Evolutionary conservation across 2,329 filamentous ascomycete genomes (phyloP).

Genomic region (Thelonectria olida): DNA sequence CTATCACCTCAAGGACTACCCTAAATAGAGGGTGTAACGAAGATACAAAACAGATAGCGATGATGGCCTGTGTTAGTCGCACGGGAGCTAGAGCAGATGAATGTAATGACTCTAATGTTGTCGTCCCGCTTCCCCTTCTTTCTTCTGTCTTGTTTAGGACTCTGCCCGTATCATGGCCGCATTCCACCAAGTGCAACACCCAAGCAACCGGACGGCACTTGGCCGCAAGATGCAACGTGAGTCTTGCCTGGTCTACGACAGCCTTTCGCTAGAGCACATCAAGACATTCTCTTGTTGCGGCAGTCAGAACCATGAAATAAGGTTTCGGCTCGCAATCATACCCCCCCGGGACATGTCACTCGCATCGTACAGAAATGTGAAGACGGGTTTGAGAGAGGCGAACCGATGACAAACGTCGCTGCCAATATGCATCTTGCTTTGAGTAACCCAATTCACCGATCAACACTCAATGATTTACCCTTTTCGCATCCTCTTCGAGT

Average conservation of each 20-base stretch:
- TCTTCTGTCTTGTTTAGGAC: too few relatives aligned
- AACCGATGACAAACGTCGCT: too few relatives aligned
- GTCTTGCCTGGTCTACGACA: not conserved
- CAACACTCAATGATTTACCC: too few relatives aligned
- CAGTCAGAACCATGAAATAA: not conserved
- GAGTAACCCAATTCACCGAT: too few relatives aligned
- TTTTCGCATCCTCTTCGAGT: too few relatives aligned
- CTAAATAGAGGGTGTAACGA: conserved; percentile 55
- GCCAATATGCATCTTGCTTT: too few relatives aligned
- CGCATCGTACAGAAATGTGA: not conserved
- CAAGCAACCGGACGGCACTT: not conserved
- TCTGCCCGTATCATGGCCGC: not conserved
- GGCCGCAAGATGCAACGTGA: not conserved
- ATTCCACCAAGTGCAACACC: conserved; percentile 15
- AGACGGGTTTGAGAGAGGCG: too few relatives aligned
- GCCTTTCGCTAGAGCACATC: not conserved
- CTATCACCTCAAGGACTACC: conserved; percentile 88
- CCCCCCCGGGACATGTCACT: not conserved
- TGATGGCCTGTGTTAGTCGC: conserved; percentile 7
- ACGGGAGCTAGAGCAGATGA: conserved; percentile 21
- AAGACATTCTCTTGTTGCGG: not conserved
- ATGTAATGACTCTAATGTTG: conserved; percentile 12
- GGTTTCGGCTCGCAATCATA: not conserved
- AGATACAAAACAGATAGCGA: conserved; percentile 1
- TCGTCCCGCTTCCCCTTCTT: too few relatives aligned